Conservation (phyloP, 2,329 filamentous ascomycete species). For the Cercospora zeina region DNA sequence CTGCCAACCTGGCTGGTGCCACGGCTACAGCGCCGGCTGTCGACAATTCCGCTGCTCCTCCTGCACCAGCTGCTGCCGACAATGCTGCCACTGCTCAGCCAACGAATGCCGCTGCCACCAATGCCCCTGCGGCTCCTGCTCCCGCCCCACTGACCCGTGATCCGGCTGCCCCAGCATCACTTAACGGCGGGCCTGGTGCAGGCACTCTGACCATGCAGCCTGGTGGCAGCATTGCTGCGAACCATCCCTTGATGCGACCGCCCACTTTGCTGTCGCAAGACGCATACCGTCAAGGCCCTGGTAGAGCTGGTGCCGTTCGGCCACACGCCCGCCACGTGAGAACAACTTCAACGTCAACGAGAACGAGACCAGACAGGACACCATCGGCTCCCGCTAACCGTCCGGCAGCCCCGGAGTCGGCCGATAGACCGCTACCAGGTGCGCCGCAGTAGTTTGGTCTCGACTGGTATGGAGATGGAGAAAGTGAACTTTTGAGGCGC, state of each 20-base stretch:
- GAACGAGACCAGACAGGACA: conserved; percentile 4
- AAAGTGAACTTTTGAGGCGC: neutral
- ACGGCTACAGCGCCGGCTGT: neutral
- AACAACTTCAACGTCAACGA: conserved; percentile 2
- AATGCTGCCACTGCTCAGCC: neutral
- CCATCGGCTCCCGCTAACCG: conserved; percentile 7
- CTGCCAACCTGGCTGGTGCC: neutral
- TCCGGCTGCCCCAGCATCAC: conserved; percentile 17
- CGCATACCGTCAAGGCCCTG: conserved; percentile 19
- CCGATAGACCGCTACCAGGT: conserved; percentile 6
- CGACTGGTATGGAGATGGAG: conserved; percentile 14
- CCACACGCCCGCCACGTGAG: conserved; percentile 1
- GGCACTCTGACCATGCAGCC: conserved; percentile 8
- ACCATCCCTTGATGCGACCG: conserved; percentile 23
- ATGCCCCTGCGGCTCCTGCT: neutral
- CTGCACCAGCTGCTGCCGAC: neutral
- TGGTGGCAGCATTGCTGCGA: conserved; percentile 7
- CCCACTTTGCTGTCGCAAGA: conserved; percentile 17
- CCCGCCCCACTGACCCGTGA: conserved; percentile 7
- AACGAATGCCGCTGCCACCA: neutral
- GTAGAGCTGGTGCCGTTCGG: conserved; percentile 10
- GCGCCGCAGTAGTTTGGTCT: conserved; percentile 12
- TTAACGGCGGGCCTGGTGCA: conserved; percentile 10
- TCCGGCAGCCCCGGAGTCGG: neutral
- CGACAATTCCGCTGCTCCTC: neutral